Evolutionary conservation across 441 rosid species (phyloP).

Genomic region (California macrophylla): DNA sequence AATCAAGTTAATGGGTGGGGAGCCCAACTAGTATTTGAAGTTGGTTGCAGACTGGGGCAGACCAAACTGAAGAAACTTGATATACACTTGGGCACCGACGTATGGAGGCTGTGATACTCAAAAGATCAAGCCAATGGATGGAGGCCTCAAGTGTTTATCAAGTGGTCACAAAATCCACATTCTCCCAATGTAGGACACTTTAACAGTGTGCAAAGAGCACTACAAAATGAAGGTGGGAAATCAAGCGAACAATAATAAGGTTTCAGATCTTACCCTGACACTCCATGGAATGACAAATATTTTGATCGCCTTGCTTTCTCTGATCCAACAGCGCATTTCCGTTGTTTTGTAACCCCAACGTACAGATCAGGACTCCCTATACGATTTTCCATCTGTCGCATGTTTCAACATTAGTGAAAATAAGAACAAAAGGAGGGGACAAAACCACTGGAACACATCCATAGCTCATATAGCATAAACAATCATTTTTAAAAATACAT

Average conservation of each 20-base stretch:
- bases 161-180: too few species aligned
- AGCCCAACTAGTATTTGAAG: too few species aligned
- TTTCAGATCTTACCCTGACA: conserved; percentile 37
- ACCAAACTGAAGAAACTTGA: too few species aligned
- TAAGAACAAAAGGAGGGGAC: neutral
- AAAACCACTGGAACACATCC: neutral
- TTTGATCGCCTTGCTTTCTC: conserved; percentile 43
- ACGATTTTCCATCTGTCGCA: conserved; percentile 39
- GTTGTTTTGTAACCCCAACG: conserved; percentile 51
- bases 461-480: neutral
- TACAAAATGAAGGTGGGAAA: neutral
- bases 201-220: too few species aligned
- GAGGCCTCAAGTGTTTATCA: too few species aligned
- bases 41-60: too few species aligned
- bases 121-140: too few species aligned
- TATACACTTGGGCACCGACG: too few species aligned
- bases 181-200: too few species aligned
- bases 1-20: too few species aligned
- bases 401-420: conserved; percentile 11
- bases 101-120: too few species aligned
- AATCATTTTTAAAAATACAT: neutral
- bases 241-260: neutral
- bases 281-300: conserved; percentile 45
- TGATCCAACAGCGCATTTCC: conserved; percentile 44
- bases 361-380: conserved; percentile 30